Percentiles rank a stretch among this genome's conserved stretches.
Conservation (phyloP, 352 stramenopile genomes). For the Phytopythium kandeliae region DNA sequence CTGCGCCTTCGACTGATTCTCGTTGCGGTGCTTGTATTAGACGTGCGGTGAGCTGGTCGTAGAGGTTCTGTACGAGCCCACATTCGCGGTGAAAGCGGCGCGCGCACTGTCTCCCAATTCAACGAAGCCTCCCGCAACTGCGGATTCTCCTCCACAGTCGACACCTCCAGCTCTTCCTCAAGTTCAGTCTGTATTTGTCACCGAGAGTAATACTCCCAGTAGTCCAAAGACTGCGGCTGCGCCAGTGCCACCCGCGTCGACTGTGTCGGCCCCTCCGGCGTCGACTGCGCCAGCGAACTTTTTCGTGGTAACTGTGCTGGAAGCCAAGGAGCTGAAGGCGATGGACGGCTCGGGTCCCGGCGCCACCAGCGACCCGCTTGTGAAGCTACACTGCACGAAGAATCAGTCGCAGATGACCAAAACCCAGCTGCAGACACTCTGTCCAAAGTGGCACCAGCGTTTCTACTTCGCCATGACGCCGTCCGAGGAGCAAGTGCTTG, state of each 20-base stretch:
- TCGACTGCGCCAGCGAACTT: conserved; percentile 32
- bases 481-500: conserved; percentile 36
- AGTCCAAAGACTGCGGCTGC: background rate
- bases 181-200: background rate
- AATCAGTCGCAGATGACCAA: conserved; percentile 58
- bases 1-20: too few relatives aligned
- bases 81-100: conserved; percentile 17
- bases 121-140: background rate
- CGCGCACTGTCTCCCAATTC: conserved; percentile 3
- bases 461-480: conserved; percentile 60
- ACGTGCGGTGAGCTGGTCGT: conserved; percentile 30
- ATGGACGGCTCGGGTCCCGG: conserved; percentile 48
- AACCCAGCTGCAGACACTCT: conserved; percentile 55
- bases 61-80: conserved; percentile 41
- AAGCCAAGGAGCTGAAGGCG: conserved; percentile 45
- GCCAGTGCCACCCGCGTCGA: background rate
- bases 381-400: conserved; percentile 46
- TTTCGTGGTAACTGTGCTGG: conserved; percentile 61
- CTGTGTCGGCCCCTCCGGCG: background rate
- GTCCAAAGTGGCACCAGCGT: conserved; percentile 57
- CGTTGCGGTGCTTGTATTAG: conserved; percentile 12
- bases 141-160: background rate
- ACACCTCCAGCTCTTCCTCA: background rate
- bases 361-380: conserved; percentile 63
- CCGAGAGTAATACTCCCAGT: background rate